Percentiles rank a stretch among this genome's conserved stretches.
These are phyloP conservation scores for Triticum monococcum DNA, from an alignment of 176 grass and related monocot species.

Conservation along the genomic window DNA sequence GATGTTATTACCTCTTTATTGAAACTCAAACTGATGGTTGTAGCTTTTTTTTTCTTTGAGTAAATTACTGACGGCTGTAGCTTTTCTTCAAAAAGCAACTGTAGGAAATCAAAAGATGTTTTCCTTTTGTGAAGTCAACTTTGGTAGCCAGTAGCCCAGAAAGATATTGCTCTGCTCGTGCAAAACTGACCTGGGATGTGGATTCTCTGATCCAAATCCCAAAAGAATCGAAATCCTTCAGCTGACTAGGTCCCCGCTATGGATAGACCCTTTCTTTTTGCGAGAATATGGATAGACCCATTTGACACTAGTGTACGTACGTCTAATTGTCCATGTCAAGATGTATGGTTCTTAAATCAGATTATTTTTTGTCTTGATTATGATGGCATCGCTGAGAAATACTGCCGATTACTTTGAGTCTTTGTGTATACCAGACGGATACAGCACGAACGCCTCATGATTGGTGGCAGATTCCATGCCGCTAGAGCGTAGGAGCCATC, in stretches of 20 bases:
- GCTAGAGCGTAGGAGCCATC: not conserved
- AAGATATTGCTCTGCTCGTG: not conserved
- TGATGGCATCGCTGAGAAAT: not conserved
- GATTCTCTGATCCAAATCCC: not conserved
- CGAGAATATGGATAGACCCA: not conserved
- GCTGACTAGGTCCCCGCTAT: not conserved
- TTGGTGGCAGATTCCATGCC: not conserved
- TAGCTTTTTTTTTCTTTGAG: too few species aligned
- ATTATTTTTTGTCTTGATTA: not conserved
- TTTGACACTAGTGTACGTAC: not conserved
- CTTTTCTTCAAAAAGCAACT: not conserved
- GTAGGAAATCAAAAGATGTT: not conserved
- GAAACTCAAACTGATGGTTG: too few species aligned
- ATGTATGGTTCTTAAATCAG: not conserved
- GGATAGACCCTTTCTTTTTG: not conserved
- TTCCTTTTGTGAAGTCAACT: slow-evolving; percentile 1
- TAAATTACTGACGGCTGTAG: not conserved
- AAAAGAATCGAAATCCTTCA: not conserved
- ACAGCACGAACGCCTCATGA: not conserved
- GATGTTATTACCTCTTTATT: too few species aligned
- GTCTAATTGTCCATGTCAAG: not conserved
- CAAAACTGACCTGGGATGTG: not conserved
- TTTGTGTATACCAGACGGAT: not conserved
- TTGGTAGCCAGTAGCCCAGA: not conserved
- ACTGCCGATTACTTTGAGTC: not conserved